Percentiles rank a stretch among this genome's conserved stretches.
Conservation (phyloP, 768 basidiomycete genomes). For the Infundibulicybe gibba region DNA sequence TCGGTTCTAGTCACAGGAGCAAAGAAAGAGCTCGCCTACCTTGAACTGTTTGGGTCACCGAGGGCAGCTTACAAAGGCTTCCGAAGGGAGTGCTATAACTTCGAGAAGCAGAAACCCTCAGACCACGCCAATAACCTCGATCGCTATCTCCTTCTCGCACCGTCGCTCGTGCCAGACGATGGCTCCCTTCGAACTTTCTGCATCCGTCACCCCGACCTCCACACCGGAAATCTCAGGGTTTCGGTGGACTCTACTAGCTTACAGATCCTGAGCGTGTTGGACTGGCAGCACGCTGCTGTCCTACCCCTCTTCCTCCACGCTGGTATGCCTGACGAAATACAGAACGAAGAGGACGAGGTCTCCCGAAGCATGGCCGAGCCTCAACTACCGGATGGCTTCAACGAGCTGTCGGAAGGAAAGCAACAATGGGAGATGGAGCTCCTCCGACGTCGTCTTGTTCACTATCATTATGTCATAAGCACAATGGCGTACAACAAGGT, state of each 20-base stretch:
- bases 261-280: conserved; percentile 39
- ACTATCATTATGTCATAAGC: conserved; percentile 44
- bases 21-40: conserved; percentile 45
- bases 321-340: conserved; percentile 36
- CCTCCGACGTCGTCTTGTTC: conserved; percentile 44
- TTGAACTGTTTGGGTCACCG: conserved; percentile 44
- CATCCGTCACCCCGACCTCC: conserved; percentile 54
- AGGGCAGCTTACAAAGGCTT: conserved; percentile 35
- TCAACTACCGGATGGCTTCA: conserved; percentile 37
- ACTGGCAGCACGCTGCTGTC: conserved; percentile 57
- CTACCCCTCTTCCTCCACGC: conserved; percentile 48
- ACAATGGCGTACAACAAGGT: conserved; percentile 41
- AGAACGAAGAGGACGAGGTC: conserved; percentile 42
- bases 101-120: not conserved
- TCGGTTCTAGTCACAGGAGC: conserved; percentile 38
- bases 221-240: conserved; percentile 46
- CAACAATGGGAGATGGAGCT: conserved; percentile 24
- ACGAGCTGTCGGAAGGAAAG: conserved; percentile 36
- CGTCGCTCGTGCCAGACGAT: conserved; percentile 41
- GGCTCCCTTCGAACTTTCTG: conserved; percentile 34
- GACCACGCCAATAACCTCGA: conserved; percentile 44
- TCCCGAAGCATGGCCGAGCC: conserved; percentile 33
- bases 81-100: conserved; percentile 28
- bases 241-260: conserved; percentile 40
- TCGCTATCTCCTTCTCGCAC: conserved; percentile 43